A percentile compares a stretch with the other conserved stretches of the same genome.
Evolutionary conservation across 345 rosid species (phyloP).

Genomic region (Linum trigynum): DNA sequence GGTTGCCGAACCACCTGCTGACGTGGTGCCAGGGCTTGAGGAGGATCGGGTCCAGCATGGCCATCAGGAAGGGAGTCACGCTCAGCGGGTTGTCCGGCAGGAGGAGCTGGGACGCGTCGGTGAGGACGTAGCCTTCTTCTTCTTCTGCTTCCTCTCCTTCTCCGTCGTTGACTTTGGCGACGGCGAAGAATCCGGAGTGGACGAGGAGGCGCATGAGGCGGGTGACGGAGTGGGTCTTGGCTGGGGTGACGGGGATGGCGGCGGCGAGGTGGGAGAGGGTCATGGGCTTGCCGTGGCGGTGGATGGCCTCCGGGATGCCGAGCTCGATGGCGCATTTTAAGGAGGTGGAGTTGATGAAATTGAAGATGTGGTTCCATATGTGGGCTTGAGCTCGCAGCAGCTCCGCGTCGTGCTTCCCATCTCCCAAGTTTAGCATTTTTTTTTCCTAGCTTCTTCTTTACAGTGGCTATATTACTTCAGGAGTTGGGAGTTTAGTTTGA

Average conservation of each 20-base stretch:
- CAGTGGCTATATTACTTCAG: too few relatives aligned
- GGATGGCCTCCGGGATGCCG: conserved; percentile 34
- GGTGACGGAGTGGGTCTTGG: conserved; percentile 12
- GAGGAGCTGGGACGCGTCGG: conserved; percentile 19
- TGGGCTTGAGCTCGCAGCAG: conserved; percentile 23
- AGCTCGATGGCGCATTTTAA: conserved; percentile 33
- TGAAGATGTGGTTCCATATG: conserved; percentile 18
- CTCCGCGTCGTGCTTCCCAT: neutral
- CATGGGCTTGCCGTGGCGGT: conserved; percentile 32
- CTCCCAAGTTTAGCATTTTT: neutral
- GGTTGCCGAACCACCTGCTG: conserved; percentile 25
- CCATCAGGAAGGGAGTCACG: neutral
- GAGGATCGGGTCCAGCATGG: conserved; percentile 8
- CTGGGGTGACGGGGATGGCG: conserved; percentile 10
- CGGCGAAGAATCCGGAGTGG: conserved; percentile 30
- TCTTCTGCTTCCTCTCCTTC: conserved; percentile 1
- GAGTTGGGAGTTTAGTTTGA: too few relatives aligned
- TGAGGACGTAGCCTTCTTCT: conserved; percentile 19
- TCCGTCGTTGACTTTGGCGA: neutral
- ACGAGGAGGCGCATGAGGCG: conserved; percentile 32
- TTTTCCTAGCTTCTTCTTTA: too few relatives aligned
- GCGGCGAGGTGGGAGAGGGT: conserved; percentile 17
- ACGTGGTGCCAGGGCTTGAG: conserved; percentile 14
- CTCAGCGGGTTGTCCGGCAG: conserved; percentile 7
- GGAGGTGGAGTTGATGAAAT: conserved; percentile 27